These are phyloP conservation scores for Circinella umbellata DNA, from an alignment of 371 early-diverging fungal genomes.

Conservation along the genomic window DNA sequence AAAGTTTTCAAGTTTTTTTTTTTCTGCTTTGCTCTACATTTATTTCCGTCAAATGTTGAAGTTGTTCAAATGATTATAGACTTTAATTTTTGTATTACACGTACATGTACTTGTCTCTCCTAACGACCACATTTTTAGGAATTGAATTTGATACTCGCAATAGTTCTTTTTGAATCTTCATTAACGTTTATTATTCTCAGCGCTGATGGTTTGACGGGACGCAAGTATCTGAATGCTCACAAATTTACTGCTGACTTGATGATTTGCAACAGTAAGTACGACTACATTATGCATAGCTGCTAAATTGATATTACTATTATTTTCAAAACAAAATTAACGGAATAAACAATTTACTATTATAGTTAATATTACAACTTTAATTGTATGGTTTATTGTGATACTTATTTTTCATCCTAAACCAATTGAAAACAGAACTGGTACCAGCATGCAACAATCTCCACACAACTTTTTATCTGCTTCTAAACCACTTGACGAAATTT, in stretches of 20 bases:
- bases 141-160: conserved; percentile 44
- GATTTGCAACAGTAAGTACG: conserved; percentile 50
- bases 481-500: conserved; percentile 18
- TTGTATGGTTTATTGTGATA: conserved; percentile 38
- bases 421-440: background rate
- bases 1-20: too few species aligned
- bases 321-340: background rate
- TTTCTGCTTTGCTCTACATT: too few species aligned
- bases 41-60: background rate
- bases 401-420: conserved; percentile 40
- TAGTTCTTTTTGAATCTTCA: conserved; percentile 35
- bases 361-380: conserved; percentile 30
- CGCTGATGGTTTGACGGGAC: conserved; percentile 41
- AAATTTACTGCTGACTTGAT: conserved; percentile 54
- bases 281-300: conserved; percentile 14
- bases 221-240: conserved; percentile 40
- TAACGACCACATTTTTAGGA: conserved; percentile 21
- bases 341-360: background rate
- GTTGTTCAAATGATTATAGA: too few species aligned
- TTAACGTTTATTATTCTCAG: conserved; percentile 41
- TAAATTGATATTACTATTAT: too few species aligned
- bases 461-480: conserved; percentile 26
- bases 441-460: conserved; percentile 22
- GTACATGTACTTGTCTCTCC: background rate
- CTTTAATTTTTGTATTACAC: too few species aligned